These are phyloP conservation scores for Achaetomium macrosporum DNA, from an alignment of 2,329 filamentous ascomycete species.

Conservation along the genomic window DNA sequence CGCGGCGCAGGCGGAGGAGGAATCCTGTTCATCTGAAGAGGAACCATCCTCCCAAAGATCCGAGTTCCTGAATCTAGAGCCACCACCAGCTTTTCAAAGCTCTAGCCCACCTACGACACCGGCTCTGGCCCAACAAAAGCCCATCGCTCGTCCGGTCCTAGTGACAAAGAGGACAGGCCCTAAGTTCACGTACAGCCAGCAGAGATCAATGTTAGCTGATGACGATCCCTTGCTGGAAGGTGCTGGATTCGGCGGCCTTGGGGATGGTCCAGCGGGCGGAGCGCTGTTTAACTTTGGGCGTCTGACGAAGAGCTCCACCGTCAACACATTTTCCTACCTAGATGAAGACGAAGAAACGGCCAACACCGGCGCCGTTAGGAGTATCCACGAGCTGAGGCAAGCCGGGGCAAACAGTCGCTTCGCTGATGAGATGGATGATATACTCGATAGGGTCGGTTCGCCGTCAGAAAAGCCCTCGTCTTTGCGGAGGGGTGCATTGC, in stretches of 20 bases:
- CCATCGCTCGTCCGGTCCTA: constrained; percentile 21
- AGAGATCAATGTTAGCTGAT: constrained; percentile 33
- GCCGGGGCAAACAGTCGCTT: constrained; percentile 62
- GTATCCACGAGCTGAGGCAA: constrained; percentile 60
- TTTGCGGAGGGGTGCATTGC: constrained; percentile 51
- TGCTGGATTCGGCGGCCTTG: constrained; percentile 20
- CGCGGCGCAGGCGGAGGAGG: constrained; percentile 35
- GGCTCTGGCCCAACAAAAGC: constrained; percentile 16
- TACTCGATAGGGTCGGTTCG: constrained; percentile 53
- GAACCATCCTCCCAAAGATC: constrained; percentile 18
- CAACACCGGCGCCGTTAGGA: constrained; percentile 49
- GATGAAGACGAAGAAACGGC: constrained; percentile 40
- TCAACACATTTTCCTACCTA: constrained; percentile 32
- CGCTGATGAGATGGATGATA: constrained; percentile 59
- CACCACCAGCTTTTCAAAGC: constrained; percentile 8
- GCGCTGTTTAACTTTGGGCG: constrained; percentile 24
- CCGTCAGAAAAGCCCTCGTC: constrained; percentile 43
- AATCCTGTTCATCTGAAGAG: constrained; percentile 29
- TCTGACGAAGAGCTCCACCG: constrained; percentile 20
- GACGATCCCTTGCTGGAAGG: constrained; percentile 23
- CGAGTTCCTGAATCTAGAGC: background rate
- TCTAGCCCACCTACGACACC: constrained; percentile 24
- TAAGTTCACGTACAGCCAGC: constrained; percentile 36
- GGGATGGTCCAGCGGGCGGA: constrained; percentile 17
- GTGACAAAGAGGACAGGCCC: constrained; percentile 30